phyloP scores from a whole-genome alignment of 2,329 filamentous ascomycete species.

The Blastomyces emzantsi region DNA sequence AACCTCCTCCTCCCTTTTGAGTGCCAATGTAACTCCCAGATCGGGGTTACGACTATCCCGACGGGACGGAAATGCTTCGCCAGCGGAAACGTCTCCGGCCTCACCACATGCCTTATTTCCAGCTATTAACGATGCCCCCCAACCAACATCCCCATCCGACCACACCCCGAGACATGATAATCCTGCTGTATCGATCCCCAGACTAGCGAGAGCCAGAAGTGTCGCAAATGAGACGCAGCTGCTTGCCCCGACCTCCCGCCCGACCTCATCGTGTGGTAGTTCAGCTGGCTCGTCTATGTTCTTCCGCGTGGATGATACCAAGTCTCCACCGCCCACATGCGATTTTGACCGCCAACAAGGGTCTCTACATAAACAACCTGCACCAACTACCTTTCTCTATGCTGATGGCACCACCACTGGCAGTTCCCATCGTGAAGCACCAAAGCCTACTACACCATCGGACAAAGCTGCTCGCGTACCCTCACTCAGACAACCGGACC shows the following conservation, averaged over 20 bases:
- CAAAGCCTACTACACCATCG: background rate
- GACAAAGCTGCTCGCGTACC: conserved; percentile 2
- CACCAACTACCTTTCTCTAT: conserved; percentile 29
- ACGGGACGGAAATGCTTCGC: conserved; percentile 60
- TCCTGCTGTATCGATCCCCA: conserved; percentile 24
- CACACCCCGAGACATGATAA: conserved; percentile 24
- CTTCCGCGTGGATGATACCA: conserved; percentile 82
- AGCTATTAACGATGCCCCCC: conserved; percentile 13
- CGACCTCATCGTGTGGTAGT: conserved; percentile 29
- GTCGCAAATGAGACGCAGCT: conserved; percentile 29
- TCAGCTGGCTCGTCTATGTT: conserved; percentile 54
- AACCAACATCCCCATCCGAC: conserved; percentile 12
- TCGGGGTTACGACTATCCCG: conserved; percentile 65
- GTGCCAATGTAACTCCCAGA: conserved; percentile 66
- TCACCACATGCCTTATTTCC: conserved; percentile 22
- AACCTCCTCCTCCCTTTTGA: conserved; percentile 50
- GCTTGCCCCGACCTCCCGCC: conserved; percentile 22
- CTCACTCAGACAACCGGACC: conserved; percentile 9
- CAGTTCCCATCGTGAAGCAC: conserved; percentile 19
- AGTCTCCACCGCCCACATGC: conserved; percentile 36
- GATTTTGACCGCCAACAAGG: conserved; percentile 25
- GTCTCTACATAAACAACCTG: conserved; percentile 14
- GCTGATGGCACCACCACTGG: conserved; percentile 31
- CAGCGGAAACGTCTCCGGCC: conserved; percentile 42
- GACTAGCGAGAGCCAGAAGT: conserved; percentile 31